These are phyloP conservation scores for Cicer yamashitae DNA, from an alignment of 306 rosid species.

Conservation along the genomic window DNA sequence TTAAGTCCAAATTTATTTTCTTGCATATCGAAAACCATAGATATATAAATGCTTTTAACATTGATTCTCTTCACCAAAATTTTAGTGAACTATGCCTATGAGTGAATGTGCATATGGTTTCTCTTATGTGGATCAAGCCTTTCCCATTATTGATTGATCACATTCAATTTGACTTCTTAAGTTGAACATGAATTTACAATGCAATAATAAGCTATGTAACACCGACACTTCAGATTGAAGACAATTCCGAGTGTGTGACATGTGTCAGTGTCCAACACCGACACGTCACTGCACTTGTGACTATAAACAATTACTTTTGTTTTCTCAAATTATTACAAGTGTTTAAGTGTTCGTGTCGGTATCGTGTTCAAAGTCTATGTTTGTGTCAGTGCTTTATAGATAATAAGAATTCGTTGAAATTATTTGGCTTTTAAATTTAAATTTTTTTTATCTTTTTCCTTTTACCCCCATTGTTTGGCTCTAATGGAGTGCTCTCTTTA, in stretches of 20 bases:
- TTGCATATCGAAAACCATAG: constrained; percentile 12
- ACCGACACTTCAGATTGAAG: too few relatives aligned
- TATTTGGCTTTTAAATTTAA: background rate
- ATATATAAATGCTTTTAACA: background rate
- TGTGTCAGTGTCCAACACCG: too few relatives aligned
- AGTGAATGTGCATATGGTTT: constrained; percentile 32
- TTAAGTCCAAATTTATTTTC: constrained; percentile 17
- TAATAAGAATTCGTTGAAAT: background rate
- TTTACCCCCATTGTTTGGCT: constrained; percentile 15
- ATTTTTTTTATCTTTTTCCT: background rate
- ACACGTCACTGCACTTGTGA: too few relatives aligned
- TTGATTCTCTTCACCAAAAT: constrained; percentile 33
- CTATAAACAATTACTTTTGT: too few relatives aligned
- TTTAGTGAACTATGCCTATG: constrained; percentile 12
- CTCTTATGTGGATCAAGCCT: constrained; percentile 4
- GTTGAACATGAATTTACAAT: constrained; percentile 20
- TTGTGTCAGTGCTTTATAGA: too few relatives aligned
- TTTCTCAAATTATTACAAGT: too few relatives aligned
- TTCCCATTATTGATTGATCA: background rate
- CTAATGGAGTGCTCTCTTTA: too few relatives aligned
- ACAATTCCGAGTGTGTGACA: too few relatives aligned
- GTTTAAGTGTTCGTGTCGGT: too few relatives aligned
- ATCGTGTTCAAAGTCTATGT: too few relatives aligned
- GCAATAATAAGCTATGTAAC: background rate
- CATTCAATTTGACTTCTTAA: constrained; percentile 17